Evolutionary conservation across 768 basidiomycete species (phyloP).

Genomic region (Dentipellis sp.): DNA sequence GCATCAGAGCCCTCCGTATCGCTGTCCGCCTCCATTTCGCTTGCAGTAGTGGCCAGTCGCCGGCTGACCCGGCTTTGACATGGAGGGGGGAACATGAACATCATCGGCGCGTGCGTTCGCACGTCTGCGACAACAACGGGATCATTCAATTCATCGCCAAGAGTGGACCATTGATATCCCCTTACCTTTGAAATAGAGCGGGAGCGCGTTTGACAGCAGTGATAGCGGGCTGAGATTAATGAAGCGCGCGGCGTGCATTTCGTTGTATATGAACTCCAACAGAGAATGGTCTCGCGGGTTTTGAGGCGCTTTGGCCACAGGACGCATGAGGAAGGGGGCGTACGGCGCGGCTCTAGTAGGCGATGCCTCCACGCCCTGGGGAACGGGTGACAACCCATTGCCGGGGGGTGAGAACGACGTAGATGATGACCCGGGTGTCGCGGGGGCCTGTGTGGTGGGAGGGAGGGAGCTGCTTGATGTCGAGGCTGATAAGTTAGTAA

Average conservation of each 20-base stretch:
- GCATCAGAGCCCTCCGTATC: not conserved
- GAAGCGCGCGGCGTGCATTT: conserved; percentile 60
- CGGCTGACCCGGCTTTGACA: conserved; percentile 5
- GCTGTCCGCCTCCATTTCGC: not conserved
- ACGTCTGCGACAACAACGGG: conserved; percentile 34
- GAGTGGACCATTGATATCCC: not conserved
- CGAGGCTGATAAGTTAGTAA: not conserved
- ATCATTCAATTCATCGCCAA: not conserved
- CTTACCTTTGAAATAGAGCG: conserved; percentile 54
- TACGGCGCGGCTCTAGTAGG: not conserved
- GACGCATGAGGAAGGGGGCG: not conserved
- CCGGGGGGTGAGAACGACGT: not conserved
- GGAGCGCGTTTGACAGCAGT: conserved; percentile 45
- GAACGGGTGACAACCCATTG: not conserved
- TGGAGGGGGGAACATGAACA: conserved; percentile 48
- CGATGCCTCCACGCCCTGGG: not conserved
- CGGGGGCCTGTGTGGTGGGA: not conserved
- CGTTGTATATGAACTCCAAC: conserved; percentile 54
- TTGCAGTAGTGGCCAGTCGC: not conserved
- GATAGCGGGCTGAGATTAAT: conserved; percentile 61
- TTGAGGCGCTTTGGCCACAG: conserved; percentile 1
- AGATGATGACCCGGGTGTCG: not conserved
- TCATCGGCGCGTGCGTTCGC: conserved; percentile 55
- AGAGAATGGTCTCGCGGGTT: conserved; percentile 64
- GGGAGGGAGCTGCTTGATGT: not conserved